phyloP scores from a whole-genome alignment of 148 eudicot genomes.

The Silene conica region DNA sequence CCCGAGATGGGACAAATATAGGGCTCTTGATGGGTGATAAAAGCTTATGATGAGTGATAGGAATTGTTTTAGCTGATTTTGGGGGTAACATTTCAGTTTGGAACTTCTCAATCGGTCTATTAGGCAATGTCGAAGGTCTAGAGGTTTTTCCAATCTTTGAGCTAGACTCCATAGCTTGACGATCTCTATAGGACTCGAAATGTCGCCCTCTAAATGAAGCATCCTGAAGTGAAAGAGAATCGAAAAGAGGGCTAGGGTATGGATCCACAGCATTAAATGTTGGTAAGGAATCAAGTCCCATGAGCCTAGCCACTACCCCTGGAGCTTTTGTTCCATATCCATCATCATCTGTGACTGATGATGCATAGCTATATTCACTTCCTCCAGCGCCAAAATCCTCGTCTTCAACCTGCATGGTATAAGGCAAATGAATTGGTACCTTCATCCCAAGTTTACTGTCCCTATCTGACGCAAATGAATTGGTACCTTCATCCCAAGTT shows the following conservation, averaged over 20 bases:
- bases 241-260: constrained; percentile 50
- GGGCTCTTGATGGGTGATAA: constrained; percentile 86
- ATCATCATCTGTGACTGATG: constrained; percentile 86
- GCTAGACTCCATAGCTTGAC: constrained; percentile 31
- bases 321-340: constrained; percentile 58
- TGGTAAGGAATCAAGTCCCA: constrained; percentile 91
- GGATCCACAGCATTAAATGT: constrained; percentile 48
- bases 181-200: constrained; percentile 44
- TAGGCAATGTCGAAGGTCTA: constrained; percentile 39
- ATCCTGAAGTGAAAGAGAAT: constrained; percentile 56
- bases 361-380: constrained; percentile 80
- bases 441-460: too few species aligned
- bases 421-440: too few species aligned
- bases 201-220: constrained; percentile 40
- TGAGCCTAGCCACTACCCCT: constrained; percentile 86
- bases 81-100: constrained; percentile 83
- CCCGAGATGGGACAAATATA: constrained; percentile 50
- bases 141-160: neutral
- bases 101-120: constrained; percentile 74
- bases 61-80: constrained; percentile 81
- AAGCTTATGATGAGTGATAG: constrained; percentile 83
- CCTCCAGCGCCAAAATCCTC: too few species aligned
- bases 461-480: too few species aligned
- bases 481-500: too few species aligned
- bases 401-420: too few species aligned